Evolutionary conservation across 2,329 filamentous ascomycete genomes (phyloP), one percentile per base, ranked within the genome.

Genomic region (Bisporella sp.): DNA sequence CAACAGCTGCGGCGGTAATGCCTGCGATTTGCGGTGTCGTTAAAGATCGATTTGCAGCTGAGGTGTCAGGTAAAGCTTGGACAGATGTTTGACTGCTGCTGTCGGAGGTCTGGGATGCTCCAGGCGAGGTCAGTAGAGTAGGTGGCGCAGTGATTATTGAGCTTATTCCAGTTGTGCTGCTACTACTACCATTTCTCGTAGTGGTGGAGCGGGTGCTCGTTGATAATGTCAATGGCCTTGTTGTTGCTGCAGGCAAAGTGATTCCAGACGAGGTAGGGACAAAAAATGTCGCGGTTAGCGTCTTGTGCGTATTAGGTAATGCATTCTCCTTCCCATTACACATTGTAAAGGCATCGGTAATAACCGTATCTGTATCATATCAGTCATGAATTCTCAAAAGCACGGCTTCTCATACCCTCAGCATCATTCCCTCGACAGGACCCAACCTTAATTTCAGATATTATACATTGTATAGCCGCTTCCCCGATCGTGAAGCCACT

Each of bases 401-500:
- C 11, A 11, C n/a, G 28, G 29, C 6, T 6, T n/a, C 28, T 56
- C 55, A 52, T 43, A 61, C 61, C 40, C 45, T 48, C 46, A n/a
- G 58, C 54, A 46, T 78, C 73, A 8, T 67, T 60, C 3, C 71
- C 68, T 4, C 69, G 64, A 64, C 86, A 90, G 11, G 67, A 68
- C 2, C 75, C 75, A 42, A 73, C 60, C 35, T 66, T 66, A 50
- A 63, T 68, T 60, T 79, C 75, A 6, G 78, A 78, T 6, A 77
- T 70, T 33, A 87, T 74, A 64, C 86, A 90, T 61, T 84, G 78
- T 54, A 88, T 67, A 4, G 81, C 83, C 8, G 76, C 85, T 67
- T 89, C 86, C n/a, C 84, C 85, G 45, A 89, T 61, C 1, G 86
- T 89, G 59, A 82, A 84, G 7, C 81, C 83, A 31, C 76, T 76